phyloP scores from a whole-genome alignment of 2,329 filamentous ascomycete species.

The Clarireedia monteithiana region DNA sequence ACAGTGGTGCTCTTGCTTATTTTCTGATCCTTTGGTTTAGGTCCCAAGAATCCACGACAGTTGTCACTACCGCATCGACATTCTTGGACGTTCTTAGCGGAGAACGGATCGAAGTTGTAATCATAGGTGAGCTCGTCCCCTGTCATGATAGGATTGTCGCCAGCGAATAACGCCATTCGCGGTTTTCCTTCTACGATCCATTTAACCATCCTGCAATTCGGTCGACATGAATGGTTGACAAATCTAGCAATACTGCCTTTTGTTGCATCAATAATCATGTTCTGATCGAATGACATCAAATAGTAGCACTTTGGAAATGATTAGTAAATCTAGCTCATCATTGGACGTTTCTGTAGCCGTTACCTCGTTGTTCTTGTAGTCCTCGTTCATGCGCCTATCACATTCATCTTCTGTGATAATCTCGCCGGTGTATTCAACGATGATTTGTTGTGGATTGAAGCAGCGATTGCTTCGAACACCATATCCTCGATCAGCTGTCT shows the following conservation, averaged over 20 bases:
- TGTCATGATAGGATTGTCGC: slow-evolving; percentile 81
- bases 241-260: slow-evolving; percentile 94
- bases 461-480: slow-evolving; percentile 85
- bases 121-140: slow-evolving; percentile 97
- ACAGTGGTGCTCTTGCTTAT: slow-evolving; percentile 36
- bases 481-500: slow-evolving; percentile 81
- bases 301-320: slow-evolving; percentile 70
- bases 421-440: slow-evolving; percentile 96
- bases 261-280: slow-evolving; percentile 97
- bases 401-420: slow-evolving; percentile 95
- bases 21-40: slow-evolving; percentile 50
- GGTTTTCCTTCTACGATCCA: slow-evolving; percentile 93
- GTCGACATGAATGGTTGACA: slow-evolving; percentile 94
- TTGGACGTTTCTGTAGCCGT: slow-evolving; percentile 25
- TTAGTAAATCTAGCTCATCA: slow-evolving; percentile 15
- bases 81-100: slow-evolving; percentile 59
- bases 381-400: slow-evolving; percentile 84
- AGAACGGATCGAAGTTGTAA: slow-evolving; percentile 66
- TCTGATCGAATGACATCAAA: slow-evolving; percentile 96
- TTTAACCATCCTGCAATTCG: slow-evolving; percentile 97
- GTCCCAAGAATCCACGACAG: slow-evolving; percentile 57
- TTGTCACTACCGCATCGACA: slow-evolving; percentile 57
- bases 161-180: slow-evolving; percentile 93
- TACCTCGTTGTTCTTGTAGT: slow-evolving; percentile 91
- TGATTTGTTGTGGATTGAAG: slow-evolving; percentile 86